A percentile compares a stretch with the other conserved stretches of the same genome.
Conservation (phyloP, 495 filamentous ascomycete genomes). For the Patellaria atrata region DNA sequence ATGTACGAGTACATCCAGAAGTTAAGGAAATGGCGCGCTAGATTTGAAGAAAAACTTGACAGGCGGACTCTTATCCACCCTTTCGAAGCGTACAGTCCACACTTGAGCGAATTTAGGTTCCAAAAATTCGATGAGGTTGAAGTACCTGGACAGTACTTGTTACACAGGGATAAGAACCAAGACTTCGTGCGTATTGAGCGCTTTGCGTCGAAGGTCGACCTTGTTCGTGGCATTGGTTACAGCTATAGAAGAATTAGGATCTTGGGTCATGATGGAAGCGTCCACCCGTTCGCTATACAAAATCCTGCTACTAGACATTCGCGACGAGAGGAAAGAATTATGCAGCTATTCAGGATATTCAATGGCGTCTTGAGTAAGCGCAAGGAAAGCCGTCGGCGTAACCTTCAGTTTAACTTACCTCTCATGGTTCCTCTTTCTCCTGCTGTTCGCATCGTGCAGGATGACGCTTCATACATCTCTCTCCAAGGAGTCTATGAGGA, state of each 20-base stretch:
- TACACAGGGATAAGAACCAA: constrained; percentile 95
- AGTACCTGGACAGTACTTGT: constrained; percentile 89
- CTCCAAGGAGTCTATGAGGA: constrained; percentile 92
- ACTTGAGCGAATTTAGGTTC: constrained; percentile 91
- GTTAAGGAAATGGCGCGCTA: constrained; percentile 87
- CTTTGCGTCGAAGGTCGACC: constrained; percentile 85
- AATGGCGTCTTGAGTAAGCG: constrained; percentile 78
- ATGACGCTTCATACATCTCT: constrained; percentile 87
- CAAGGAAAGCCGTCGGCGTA: constrained; percentile 86
- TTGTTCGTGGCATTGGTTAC: constrained; percentile 72
- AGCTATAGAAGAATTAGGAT: constrained; percentile 91
- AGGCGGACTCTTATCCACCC: constrained; percentile 52
- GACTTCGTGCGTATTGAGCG: constrained; percentile 95
- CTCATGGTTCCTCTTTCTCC: constrained; percentile 89
- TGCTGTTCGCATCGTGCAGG: constrained; percentile 82
- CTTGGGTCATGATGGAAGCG: constrained; percentile 90
- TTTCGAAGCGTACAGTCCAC: constrained; percentile 69
- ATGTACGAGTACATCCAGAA: constrained; percentile 98
- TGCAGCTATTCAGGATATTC: constrained; percentile 96
- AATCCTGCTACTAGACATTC: constrained; percentile 85
- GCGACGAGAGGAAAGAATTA: constrained; percentile 81
- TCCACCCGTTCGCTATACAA: constrained; percentile 90
- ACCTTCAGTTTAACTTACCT: constrained; percentile 89
- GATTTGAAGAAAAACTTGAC: constrained; percentile 96
- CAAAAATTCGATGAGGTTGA: constrained; percentile 98